phyloP scores from a whole-genome alignment of 2,329 filamentous ascomycete species.

The Claviceps pusilla region DNA sequence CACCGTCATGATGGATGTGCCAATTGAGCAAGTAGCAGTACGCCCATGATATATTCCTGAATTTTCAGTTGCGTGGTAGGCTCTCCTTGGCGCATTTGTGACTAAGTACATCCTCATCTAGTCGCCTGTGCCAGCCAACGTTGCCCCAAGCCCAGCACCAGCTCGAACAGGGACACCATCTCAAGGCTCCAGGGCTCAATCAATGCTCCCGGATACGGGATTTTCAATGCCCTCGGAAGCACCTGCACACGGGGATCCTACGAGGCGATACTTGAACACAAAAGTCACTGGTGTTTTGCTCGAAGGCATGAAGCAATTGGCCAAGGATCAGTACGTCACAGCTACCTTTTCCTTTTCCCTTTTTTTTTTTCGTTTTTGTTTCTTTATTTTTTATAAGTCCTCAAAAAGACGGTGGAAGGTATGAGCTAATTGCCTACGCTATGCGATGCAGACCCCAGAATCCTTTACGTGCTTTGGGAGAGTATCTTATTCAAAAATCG shows the following conservation, averaged over 20 bases:
- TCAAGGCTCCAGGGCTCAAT: slow-evolving; percentile 38
- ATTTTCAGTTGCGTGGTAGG: not conserved
- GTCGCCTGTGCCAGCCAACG: slow-evolving; percentile 22
- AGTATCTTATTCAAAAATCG: slow-evolving; percentile 54
- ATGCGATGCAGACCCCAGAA: slow-evolving; percentile 40
- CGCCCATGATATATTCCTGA: slow-evolving; percentile 3
- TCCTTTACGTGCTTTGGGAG: slow-evolving; percentile 53
- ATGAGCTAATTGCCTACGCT: not conserved
- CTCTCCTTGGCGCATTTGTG: not conserved
- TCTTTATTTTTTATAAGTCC: too few species aligned
- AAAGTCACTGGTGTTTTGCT: slow-evolving; percentile 54
- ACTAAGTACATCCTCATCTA: slow-evolving; percentile 6
- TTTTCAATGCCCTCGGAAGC: slow-evolving; percentile 45
- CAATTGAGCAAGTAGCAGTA: slow-evolving; percentile 26
- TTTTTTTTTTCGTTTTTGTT: too few species aligned
- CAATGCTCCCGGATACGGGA: slow-evolving; percentile 38
- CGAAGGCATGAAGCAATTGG: slow-evolving; percentile 61
- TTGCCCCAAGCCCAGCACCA: slow-evolving; percentile 27
- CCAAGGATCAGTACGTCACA: slow-evolving; percentile 52
- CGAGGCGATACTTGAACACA: slow-evolving; percentile 55
- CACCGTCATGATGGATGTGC: slow-evolving; percentile 29
- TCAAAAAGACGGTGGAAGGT: not conserved
- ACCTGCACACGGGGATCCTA: slow-evolving; percentile 50
- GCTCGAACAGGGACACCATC: slow-evolving; percentile 35
- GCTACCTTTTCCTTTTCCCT: not conserved